Evolutionary conservation across 495 filamentous ascomycete species (phyloP).

Genomic region (Penicillium steckii): DNA sequence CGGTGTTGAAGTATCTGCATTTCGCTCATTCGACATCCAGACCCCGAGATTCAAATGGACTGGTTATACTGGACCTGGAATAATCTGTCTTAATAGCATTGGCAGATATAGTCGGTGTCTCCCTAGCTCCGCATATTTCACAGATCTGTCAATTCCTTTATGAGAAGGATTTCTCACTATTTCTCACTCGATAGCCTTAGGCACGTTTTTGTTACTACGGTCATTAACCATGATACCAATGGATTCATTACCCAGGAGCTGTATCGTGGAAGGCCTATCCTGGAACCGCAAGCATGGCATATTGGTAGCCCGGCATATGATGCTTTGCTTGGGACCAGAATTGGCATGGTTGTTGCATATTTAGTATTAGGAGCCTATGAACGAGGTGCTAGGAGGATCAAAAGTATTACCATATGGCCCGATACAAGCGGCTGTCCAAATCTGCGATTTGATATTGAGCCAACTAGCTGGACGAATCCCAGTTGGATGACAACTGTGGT

Average conservation of each 20-base stretch:
- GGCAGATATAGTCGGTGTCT: background rate
- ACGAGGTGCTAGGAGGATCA: background rate
- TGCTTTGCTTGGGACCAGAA: background rate
- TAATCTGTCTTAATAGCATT: background rate
- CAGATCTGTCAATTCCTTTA: background rate
- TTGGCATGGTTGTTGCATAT: background rate
- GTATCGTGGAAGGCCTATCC: background rate
- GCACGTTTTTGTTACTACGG: background rate
- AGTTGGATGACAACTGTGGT: no score
- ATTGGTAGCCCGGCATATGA: background rate
- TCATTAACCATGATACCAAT: background rate
- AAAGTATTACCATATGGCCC: background rate
- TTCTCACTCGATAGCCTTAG: background rate
- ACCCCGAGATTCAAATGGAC: background rate
- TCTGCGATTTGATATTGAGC: background rate
- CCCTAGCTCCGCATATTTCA: background rate
- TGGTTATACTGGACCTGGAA: background rate
- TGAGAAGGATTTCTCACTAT: background rate
- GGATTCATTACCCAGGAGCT: background rate
- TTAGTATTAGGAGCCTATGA: background rate
- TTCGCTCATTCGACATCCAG: background rate
- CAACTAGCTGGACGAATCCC: no score
- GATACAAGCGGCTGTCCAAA: background rate
- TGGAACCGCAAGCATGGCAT: background rate
- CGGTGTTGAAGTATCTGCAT: background rate